A percentile compares a stretch with the other conserved stretches of the same genome.
Evolutionary conservation across 2,329 filamentous ascomycete species (phyloP).

Genomic region (Pseudogymnoascus sp.): DNA sequence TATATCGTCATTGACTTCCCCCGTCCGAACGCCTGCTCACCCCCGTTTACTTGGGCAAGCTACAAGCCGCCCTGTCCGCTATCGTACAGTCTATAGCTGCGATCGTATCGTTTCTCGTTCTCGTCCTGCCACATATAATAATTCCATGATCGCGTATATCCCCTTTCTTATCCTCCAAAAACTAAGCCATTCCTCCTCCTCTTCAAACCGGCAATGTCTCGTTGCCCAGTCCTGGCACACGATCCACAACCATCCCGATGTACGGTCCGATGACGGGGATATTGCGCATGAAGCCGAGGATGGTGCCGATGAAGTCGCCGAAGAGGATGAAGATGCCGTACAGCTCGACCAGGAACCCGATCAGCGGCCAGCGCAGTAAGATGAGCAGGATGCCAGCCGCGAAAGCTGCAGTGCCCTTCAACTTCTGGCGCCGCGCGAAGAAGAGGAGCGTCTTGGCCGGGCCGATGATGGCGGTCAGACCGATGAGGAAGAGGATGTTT

Average conservation of each 20-base stretch:
- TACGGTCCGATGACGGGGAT: slow-evolving; percentile 82
- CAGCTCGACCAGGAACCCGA: slow-evolving; percentile 83
- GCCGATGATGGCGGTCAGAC: slow-evolving; percentile 92
- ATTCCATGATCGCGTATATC: slow-evolving; percentile 1
- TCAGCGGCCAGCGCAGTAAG: slow-evolving; percentile 79
- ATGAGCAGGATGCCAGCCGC: slow-evolving; percentile 77
- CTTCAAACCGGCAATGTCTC: slow-evolving; percentile 68
- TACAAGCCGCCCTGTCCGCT: background rate
- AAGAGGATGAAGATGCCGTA: slow-evolving; percentile 93
- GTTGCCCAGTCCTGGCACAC: slow-evolving; percentile 62
- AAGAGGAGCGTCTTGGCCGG: slow-evolving; percentile 84
- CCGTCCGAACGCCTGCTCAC: slow-evolving; percentile 1
- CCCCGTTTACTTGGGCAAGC: background rate
- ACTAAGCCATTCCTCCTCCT: background rate
- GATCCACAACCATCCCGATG: slow-evolving; percentile 67
- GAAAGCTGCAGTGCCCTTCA: slow-evolving; percentile 86
- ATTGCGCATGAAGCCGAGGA: slow-evolving; percentile 78
- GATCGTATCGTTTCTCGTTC: slow-evolving; percentile 6
- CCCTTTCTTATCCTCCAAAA: background rate
- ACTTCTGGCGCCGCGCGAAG: slow-evolving; percentile 90
- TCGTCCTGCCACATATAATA: background rate
- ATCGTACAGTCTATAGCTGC: slow-evolving; percentile 7
- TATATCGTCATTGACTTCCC: slow-evolving; percentile 7
- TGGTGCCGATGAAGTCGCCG: slow-evolving; percentile 91
- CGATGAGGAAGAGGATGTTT: slow-evolving; percentile 97